A percentile compares a stretch with the other conserved stretches of the same genome.
Evolutionary conservation across 495 filamentous ascomycete species (phyloP).

Genomic region (Xylaria intraflava): DNA sequence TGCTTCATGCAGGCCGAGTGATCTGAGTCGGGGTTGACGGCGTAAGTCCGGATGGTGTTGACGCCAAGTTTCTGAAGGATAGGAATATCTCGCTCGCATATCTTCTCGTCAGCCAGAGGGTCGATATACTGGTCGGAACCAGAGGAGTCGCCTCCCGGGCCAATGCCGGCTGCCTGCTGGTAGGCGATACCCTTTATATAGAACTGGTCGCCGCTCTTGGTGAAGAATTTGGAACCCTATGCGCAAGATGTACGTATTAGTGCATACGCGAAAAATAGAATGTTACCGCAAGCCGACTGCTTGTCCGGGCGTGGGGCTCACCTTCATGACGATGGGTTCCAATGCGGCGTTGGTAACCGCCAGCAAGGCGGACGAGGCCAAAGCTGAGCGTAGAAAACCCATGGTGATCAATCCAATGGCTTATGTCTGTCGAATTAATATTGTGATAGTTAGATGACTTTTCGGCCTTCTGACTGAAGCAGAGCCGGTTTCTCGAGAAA

Average conservation of each 20-base stretch:
- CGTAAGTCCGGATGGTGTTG: conserved; percentile 90
- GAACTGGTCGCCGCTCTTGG: conserved; percentile 68
- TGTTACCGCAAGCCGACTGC: neutral
- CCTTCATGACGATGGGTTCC: conserved; percentile 68
- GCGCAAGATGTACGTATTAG: neutral
- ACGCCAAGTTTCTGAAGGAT: conserved; percentile 67
- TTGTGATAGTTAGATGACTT: neutral
- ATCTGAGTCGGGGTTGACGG: conserved; percentile 70
- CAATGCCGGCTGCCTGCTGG: conserved; percentile 51
- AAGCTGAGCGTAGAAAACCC: conserved; percentile 37
- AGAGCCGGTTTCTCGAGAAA: neutral
- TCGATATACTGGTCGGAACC: conserved; percentile 43
- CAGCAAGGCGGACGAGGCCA: conserved; percentile 38
- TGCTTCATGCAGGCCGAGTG: conserved; percentile 82
- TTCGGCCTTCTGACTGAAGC: neutral
- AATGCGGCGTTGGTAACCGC: conserved; percentile 49
- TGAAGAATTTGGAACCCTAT: conserved; percentile 58
- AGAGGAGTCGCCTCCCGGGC: conserved; percentile 30
- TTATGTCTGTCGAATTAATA: neutral
- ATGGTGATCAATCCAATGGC: conserved; percentile 12
- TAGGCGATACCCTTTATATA: conserved; percentile 87
- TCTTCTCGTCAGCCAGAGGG: conserved; percentile 62
- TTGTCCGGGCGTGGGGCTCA: conserved; percentile 6
- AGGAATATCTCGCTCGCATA: conserved; percentile 80
- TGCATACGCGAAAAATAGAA: neutral